Evolutionary conservation across 2,329 filamentous ascomycete species (phyloP), one percentile per base, ranked within the genome.

Genomic region (Anthostomella pinea): DNA sequence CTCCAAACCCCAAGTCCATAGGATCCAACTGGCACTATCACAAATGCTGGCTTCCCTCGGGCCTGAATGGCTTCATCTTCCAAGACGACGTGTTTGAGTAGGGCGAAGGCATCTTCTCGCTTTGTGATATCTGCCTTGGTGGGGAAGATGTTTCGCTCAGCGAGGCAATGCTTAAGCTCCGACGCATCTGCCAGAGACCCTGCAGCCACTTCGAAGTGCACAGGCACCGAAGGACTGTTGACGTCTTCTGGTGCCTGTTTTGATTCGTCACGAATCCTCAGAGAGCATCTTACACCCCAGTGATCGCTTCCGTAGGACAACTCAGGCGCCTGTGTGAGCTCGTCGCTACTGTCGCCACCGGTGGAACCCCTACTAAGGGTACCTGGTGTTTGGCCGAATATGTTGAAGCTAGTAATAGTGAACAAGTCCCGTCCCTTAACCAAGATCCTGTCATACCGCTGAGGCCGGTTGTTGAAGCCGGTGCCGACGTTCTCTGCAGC

Each of bases 401-500:
- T 67, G 46, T 78, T 78, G 58, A 81, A 82, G 0, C 61, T 54
- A 3, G 51, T 52, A 5, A 75, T 57, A 11, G 57, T 50, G 5
- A 75, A 54, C 2, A 53, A 25, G 3, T 57, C 65, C 11, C 64
- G 58, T 6, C 63, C 60, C 28, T 68, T 73, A 21, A 79, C 57
- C 3, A 83, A 58, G 28, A 85, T 79, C 21, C 81, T 69, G 49
- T 85, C 80, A 42, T 84, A 85, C 30, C 82, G 63, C 51, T 85
- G 81, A 2, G 81, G 79, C 14, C 77, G 67, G 46, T 70, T 71
- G 30, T 75, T 68, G 30, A 65, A 58, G 2, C 69, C 68, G 29
- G 54, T 63, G 3, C 65, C 66, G 2, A 73, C 69, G 3, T 70
- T 69, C 8, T 66, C 62, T 2, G 71, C 68, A 3, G 81, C 79